Conservation (phyloP, 257 asterid species). For the Prunella vulgaris region DNA sequence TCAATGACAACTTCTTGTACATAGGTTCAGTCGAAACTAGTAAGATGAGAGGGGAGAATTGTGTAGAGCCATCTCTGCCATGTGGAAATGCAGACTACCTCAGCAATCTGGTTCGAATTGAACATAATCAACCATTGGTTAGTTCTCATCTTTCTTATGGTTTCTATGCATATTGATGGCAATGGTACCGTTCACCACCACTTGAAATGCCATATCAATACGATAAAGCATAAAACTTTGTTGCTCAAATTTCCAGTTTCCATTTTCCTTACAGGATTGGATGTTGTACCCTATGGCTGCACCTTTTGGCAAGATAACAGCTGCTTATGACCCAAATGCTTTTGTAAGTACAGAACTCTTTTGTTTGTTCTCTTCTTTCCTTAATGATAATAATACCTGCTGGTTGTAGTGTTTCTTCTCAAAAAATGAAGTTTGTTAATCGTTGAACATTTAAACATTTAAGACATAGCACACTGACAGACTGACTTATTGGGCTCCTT, state of each 20-base stretch:
- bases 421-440: neutral
- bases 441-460: neutral
- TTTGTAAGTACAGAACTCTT: constrained; percentile 33
- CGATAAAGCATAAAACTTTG: neutral
- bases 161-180: neutral
- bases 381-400: neutral
- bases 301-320: constrained; percentile 39
- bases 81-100: constrained; percentile 34
- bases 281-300: constrained; percentile 43
- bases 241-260: neutral
- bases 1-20: neutral
- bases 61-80: constrained; percentile 22
- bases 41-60: constrained; percentile 30
- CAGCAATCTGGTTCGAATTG: constrained; percentile 38
- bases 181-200: neutral
- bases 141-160: constrained; percentile 24
- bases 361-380: neutral
- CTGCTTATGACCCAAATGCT: constrained; percentile 53
- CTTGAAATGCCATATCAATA: neutral
- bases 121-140: constrained; percentile 44
- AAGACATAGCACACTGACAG: neutral
- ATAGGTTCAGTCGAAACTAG: constrained; percentile 27
- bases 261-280: constrained; percentile 42
- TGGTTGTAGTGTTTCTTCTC: neutral
- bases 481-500: too few species aligned